phyloP scores from a whole-genome alignment of 805 yeast genomes.

The Yarrowia osloensis region DNA sequence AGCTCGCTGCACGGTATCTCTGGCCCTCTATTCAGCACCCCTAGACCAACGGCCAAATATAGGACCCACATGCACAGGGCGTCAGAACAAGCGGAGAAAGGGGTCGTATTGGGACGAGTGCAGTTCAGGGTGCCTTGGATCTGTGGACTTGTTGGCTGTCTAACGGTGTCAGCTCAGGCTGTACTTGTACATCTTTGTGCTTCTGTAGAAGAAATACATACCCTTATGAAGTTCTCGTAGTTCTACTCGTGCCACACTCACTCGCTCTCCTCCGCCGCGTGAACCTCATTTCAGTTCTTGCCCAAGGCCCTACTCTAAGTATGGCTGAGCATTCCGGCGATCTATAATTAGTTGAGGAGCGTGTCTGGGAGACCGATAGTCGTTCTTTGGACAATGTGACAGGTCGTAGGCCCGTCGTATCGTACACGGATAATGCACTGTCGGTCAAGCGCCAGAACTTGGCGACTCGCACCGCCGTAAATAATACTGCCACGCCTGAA shows the following conservation, averaged over 20 bases:
- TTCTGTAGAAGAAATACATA: too few relatives aligned
- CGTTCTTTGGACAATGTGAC: not conserved
- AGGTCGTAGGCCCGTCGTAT: not conserved
- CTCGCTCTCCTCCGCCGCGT: too few relatives aligned
- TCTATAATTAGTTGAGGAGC: not conserved
- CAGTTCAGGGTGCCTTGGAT: not conserved
- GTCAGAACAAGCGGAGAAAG: not conserved
- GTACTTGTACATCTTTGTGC: too few relatives aligned
- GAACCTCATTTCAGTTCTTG: too few relatives aligned
- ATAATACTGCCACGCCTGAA: not conserved
- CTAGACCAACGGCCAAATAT: not conserved
- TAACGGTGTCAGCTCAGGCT: too few relatives aligned
- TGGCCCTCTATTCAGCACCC: too few relatives aligned
- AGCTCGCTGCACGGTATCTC: too few relatives aligned
- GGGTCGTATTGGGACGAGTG: constrained; percentile 4
- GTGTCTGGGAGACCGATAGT: too few relatives aligned
- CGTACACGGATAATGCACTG: not conserved
- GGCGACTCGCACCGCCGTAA: not conserved
- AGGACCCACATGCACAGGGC: constrained; percentile 16
- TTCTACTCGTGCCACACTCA: too few relatives aligned
- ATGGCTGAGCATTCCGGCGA: not conserved
- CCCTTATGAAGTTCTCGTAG: too few relatives aligned
- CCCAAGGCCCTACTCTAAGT: not conserved
- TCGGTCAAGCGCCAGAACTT: not conserved
- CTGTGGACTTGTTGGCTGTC: not conserved